Conservation (phyloP, 805 yeast genomes). For the Nakazawaea ishiwadae region DNA sequence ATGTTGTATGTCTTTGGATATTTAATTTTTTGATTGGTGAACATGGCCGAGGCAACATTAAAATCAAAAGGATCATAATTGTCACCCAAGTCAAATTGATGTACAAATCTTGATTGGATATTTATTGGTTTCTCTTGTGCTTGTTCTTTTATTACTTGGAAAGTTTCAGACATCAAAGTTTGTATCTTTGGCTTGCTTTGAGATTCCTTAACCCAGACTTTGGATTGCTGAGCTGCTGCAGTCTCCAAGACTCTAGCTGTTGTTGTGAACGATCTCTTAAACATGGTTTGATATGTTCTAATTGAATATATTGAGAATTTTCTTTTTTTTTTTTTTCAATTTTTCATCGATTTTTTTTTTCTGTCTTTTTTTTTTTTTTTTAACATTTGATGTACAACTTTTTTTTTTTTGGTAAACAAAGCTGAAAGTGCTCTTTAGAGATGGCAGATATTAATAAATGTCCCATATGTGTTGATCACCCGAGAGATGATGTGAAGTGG, state of each 20-base stretch:
- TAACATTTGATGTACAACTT: no score
- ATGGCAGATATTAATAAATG: slow-evolving; percentile 9
- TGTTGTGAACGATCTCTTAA: background rate
- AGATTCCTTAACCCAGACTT: slow-evolving; percentile 7
- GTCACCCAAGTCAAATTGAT: slow-evolving; percentile 43
- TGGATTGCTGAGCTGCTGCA: background rate
- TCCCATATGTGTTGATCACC: slow-evolving; percentile 14
- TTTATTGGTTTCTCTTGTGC: slow-evolving; percentile 17
- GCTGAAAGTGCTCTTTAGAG: no score
- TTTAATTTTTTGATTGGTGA: slow-evolving; percentile 35
- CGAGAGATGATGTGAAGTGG: slow-evolving; percentile 12
- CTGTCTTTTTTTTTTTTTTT: no score
- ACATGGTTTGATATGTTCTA: background rate
- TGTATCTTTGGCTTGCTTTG: background rate
- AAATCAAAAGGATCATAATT: slow-evolving; percentile 84
- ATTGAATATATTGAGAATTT: background rate
- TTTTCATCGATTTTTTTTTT: background rate
- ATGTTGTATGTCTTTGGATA: slow-evolving; percentile 16
- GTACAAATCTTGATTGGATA: slow-evolving; percentile 34
- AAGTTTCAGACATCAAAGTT: slow-evolving; percentile 8
- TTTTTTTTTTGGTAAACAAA: no score
- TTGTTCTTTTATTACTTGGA: slow-evolving; percentile 17
- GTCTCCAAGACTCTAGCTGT: slow-evolving; percentile 1
- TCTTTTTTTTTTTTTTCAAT: background rate
- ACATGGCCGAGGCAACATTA: slow-evolving; percentile 50